A percentile compares a stretch with the other conserved stretches of the same genome.
Evolutionary conservation across 108 stramenopile species (phyloP).

Genomic region (Cyclotella sp.): DNA sequence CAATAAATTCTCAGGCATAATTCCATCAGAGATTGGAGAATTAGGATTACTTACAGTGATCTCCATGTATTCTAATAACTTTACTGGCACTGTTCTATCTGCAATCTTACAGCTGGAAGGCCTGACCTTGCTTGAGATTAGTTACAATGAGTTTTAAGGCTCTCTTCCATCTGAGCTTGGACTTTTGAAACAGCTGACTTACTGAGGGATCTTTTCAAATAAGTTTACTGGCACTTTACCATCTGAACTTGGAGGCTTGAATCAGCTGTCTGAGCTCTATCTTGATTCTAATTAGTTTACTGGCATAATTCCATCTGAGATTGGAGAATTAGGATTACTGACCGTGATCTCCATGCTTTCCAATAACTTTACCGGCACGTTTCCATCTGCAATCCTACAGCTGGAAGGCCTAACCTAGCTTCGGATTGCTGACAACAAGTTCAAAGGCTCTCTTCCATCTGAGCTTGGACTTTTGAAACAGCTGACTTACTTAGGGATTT

Average conservation of each 20-base stretch:
- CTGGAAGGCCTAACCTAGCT: conserved; percentile 39
- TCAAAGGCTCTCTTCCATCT: conserved; percentile 16
- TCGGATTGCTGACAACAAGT: background rate
- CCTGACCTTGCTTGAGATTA: no score
- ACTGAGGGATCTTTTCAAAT: background rate
- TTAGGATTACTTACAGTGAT: background rate
- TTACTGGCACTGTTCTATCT: no score
- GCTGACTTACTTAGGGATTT: background rate
- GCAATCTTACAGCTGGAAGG: no score
- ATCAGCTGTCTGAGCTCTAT: background rate
- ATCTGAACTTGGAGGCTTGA: background rate
- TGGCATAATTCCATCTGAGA: conserved; percentile 29
- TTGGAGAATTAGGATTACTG: conserved; percentile 33
- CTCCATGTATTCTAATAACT: background rate
- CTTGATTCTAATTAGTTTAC: conserved; percentile 2
- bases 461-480: conserved; percentile 3
- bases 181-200: background rate
- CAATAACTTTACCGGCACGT: conserved; percentile 50
- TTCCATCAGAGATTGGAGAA: background rate
- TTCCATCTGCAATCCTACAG: conserved; percentile 34
- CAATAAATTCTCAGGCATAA: background rate
- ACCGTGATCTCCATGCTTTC: no score
- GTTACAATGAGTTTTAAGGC: no score
- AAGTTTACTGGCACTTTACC: conserved; percentile 1
- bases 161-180: no score